Conservation (phyloP, 306 rosid species). For the Vigna nakashimae region DNA sequence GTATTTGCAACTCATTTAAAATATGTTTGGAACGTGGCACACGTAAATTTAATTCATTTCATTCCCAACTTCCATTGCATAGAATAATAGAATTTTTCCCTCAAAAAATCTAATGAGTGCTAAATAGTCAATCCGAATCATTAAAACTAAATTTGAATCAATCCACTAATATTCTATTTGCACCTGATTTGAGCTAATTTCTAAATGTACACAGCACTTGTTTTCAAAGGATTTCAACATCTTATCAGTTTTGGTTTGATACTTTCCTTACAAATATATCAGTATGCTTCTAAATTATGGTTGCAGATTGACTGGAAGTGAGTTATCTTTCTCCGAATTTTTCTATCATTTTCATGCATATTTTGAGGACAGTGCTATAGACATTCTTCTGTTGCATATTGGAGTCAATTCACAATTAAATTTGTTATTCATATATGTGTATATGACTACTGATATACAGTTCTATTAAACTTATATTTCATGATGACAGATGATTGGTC, state of each 20-base stretch:
- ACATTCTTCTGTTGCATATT: slow-evolving; percentile 11
- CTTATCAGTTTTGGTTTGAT: background rate
- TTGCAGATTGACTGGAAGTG: slow-evolving; percentile 15
- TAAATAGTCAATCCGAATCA: slow-evolving; percentile 7
- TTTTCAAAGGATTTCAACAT: background rate
- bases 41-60: background rate
- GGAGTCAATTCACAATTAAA: slow-evolving; percentile 14
- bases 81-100: slow-evolving; percentile 1
- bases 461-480: slow-evolving; percentile 21
- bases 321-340: slow-evolving; percentile 8
- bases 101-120: background rate
- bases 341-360: slow-evolving; percentile 1
- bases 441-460: background rate
- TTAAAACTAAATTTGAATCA: slow-evolving; percentile 9
- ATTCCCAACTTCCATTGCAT: background rate
- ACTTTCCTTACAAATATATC: background rate
- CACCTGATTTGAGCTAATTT: background rate
- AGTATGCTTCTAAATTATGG: background rate
- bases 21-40: background rate
- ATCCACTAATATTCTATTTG: background rate
- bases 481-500: slow-evolving; percentile 77
- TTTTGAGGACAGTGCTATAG: background rate
- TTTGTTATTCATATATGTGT: background rate
- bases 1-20: background rate
- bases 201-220: background rate